A percentile compares a stretch with the other conserved stretches of the same genome.
phyloP scores from a whole-genome alignment of 1,284 basidiomycete species.

The Ustilago bromivora region DNA sequence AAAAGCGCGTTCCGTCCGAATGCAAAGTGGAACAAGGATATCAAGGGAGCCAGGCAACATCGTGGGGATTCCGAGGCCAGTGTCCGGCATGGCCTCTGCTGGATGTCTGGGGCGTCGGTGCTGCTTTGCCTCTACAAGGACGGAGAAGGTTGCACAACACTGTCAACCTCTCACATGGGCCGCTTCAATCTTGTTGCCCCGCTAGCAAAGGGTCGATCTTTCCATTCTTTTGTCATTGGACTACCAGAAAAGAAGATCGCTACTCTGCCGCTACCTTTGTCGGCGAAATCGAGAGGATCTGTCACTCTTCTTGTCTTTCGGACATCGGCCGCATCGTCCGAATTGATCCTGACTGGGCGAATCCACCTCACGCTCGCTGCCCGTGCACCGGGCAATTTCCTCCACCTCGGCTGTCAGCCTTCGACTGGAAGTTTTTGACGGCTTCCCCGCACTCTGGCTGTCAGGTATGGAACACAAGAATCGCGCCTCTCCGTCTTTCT shows the following conservation, averaged over 20 bases:
- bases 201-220: not conserved
- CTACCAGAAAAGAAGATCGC: not conserved
- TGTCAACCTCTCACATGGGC: not conserved
- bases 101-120: not conserved
- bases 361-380: not conserved
- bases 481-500: not conserved
- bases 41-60: not conserved
- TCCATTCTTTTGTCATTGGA: not conserved
- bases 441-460: conserved; percentile 36
- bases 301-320: conserved; percentile 21
- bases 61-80: not conserved
- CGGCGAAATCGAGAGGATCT: conserved; percentile 7
- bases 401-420: conserved; percentile 24
- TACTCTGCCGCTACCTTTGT: not conserved
- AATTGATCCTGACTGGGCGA: conserved; percentile 15
- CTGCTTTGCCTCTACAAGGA: no score
- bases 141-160: no score
- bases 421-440: not conserved
- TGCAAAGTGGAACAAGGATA: not conserved
- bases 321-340: conserved; percentile 44
- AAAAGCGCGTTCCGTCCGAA: conserved; percentile 6
- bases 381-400: conserved; percentile 33
- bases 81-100: not conserved
- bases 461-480: not conserved
- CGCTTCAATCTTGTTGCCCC: not conserved